Evolutionary conservation across 495 filamentous ascomycete genomes (phyloP).

Genomic region (Parathielavia appendiculata): DNA sequence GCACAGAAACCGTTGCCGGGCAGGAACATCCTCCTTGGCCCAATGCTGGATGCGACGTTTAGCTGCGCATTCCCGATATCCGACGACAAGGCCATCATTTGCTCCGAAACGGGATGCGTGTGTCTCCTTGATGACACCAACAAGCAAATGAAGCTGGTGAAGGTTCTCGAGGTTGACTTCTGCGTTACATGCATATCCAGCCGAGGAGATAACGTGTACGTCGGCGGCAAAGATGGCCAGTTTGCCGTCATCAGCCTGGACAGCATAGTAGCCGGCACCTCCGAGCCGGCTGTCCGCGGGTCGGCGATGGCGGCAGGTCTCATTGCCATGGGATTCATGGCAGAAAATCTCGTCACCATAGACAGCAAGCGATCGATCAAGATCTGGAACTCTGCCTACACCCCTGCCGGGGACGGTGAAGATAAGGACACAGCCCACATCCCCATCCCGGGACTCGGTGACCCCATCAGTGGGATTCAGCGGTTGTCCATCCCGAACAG

Average conservation of each 20-base stretch:
- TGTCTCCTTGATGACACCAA: conserved; percentile 76
- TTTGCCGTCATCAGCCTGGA: conserved; percentile 37
- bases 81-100: conserved; percentile 62
- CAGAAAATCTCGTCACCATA: conserved; percentile 66
- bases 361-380: conserved; percentile 69
- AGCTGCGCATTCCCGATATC: conserved; percentile 70
- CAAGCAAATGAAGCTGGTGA: conserved; percentile 61
- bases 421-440: conserved; percentile 37
- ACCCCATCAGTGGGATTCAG: conserved; percentile 71
- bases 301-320: conserved; percentile 33
- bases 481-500: conserved; percentile 52
- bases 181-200: conserved; percentile 55
- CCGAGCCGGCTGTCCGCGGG: conserved; percentile 27
- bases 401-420: conserved; percentile 25
- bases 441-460: conserved; percentile 64
- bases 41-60: conserved; percentile 77
- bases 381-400: conserved; percentile 48
- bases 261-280: conserved; percentile 34
- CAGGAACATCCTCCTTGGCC: conserved; percentile 67
- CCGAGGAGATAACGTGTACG: conserved; percentile 35
- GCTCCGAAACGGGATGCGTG: conserved; percentile 66
- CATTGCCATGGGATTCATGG: conserved; percentile 64
- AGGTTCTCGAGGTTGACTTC: conserved; percentile 58
- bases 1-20: conserved; percentile 50
- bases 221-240: conserved; percentile 45